phyloP scores from a whole-genome alignment of 371 early-diverging fungal species.

The Entomophthora muscae region DNA sequence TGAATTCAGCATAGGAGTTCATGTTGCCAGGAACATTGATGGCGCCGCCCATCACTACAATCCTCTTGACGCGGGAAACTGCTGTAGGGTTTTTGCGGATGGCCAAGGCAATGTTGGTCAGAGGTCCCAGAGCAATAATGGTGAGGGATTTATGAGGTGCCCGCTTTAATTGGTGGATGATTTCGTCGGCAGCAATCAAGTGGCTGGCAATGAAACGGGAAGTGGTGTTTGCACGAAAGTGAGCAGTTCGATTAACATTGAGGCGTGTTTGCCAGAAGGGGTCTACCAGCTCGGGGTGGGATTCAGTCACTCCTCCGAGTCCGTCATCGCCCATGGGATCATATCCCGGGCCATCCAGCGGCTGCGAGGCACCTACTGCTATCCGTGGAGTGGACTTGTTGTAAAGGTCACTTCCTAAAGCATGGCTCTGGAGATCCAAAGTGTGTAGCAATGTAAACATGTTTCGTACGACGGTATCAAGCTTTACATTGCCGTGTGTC shows the following conservation, averaged over 20 bases:
- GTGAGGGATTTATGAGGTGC: conserved; percentile 25
- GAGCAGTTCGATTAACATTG: conserved; percentile 8
- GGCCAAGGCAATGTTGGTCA: conserved; percentile 34
- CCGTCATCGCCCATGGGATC: conserved; percentile 31
- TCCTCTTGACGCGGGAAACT: conserved; percentile 23
- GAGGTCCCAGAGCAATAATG: conserved; percentile 28
- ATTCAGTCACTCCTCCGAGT: conserved; percentile 20
- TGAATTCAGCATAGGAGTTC: conserved; percentile 30
- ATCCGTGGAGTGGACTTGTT: too few species aligned
- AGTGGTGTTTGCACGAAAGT: too few species aligned
- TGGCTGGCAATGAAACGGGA: conserved; percentile 10
- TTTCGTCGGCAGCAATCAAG: conserved; percentile 21
- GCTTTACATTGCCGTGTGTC: too few species aligned
- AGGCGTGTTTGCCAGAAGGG: conserved; percentile 18
- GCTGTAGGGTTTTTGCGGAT: conserved; percentile 23
- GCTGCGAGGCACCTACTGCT: too few species aligned
- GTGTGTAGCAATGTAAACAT: too few species aligned
- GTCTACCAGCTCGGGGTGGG: conserved; percentile 19
- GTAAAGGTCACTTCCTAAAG: too few species aligned
- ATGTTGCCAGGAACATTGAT: conserved; percentile 20
- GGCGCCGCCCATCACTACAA: conserved; percentile 29
- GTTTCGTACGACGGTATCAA: too few species aligned
- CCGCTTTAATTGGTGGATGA: conserved; percentile 20
- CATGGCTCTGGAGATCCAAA: too few species aligned
- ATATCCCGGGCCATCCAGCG: too few species aligned